Conservation (phyloP, 2,329 filamentous ascomycete genomes). For the Cytospora leucostoma region DNA sequence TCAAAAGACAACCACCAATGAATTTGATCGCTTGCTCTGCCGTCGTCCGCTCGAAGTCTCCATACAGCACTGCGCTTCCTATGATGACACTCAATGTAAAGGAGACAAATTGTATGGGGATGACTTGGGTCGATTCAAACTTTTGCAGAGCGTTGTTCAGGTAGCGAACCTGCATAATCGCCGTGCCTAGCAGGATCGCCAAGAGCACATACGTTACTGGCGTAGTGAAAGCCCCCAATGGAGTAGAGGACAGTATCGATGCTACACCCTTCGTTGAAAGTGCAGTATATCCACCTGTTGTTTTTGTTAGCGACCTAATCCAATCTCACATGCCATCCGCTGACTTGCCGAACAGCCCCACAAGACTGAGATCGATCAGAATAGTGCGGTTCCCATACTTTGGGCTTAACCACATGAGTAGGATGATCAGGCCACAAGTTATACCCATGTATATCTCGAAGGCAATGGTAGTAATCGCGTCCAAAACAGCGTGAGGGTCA, state of each 20-base stretch:
- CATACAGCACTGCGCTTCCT: conserved; percentile 88
- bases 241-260: conserved; percentile 87
- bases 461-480: conserved; percentile 80
- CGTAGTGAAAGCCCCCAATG: conserved; percentile 86
- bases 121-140: conserved; percentile 97
- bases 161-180: conserved; percentile 96
- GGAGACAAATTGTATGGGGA: conserved; percentile 94
- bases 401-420: conserved; percentile 80
- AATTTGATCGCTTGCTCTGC: conserved; percentile 78
- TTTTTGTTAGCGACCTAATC: not conserved
- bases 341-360: conserved; percentile 82
- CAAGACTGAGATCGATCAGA: conserved; percentile 87
- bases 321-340: not conserved
- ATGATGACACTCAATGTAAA: conserved; percentile 96
- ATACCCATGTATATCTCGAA: conserved; percentile 89
- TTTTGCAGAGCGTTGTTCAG: conserved; percentile 85
- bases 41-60: conserved; percentile 87
- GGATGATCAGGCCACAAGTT: conserved; percentile 70
- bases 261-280: conserved; percentile 95
- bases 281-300: conserved; percentile 86
- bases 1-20: conserved; percentile 84
- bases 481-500: conserved; percentile 86
- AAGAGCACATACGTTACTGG: conserved; percentile 89
- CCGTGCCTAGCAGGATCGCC: conserved; percentile 76
- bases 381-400: conserved; percentile 85